A percentile compares a stretch with the other conserved stretches of the same genome.
phyloP scores from a whole-genome alignment of 768 basidiomycete genomes.

The Podaxis sp. region DNA sequence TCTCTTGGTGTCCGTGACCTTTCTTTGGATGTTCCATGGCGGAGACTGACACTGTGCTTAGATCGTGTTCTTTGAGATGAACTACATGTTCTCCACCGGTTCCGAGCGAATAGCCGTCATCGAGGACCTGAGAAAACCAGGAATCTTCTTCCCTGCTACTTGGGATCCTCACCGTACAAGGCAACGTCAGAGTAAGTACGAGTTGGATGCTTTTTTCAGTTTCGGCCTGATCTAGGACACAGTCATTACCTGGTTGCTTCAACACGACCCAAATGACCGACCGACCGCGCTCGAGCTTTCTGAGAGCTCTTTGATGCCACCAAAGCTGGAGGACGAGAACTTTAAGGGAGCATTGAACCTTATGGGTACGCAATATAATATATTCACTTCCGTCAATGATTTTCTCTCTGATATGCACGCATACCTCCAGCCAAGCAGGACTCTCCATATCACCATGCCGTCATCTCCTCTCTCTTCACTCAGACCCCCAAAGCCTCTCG shows the following conservation, averaged over 20 bases:
- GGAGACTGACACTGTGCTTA: conserved; percentile 26
- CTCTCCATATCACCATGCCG: conserved; percentile 77
- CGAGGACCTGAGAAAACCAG: conserved; percentile 70
- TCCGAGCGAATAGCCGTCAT: conserved; percentile 85
- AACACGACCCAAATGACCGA: conserved; percentile 76
- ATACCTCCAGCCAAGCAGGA: conserved; percentile 63
- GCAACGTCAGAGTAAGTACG: conserved; percentile 66
- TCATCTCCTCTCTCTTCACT: conserved; percentile 77
- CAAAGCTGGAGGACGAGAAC: conserved; percentile 79
- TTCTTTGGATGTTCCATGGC: background rate
- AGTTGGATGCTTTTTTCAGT: background rate
- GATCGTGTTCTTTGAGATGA: conserved; percentile 99
- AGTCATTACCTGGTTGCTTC: conserved; percentile 82
- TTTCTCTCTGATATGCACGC: background rate
- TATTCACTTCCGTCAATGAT: background rate
- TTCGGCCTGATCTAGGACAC: background rate
- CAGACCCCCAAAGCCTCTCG: conserved; percentile 66
- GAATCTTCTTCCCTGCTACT: conserved; percentile 70
- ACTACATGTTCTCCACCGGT: conserved; percentile 77
- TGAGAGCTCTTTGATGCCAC: conserved; percentile 74
- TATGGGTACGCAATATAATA: conserved; percentile 54
- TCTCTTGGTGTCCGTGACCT: conserved; percentile 73
- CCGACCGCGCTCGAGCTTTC: conserved; percentile 85
- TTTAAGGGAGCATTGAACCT: conserved; percentile 76
- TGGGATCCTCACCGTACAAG: conserved; percentile 66